phyloP scores from a whole-genome alignment of 1,284 basidiomycete species.

The Trichosporon coremiiforme region DNA sequence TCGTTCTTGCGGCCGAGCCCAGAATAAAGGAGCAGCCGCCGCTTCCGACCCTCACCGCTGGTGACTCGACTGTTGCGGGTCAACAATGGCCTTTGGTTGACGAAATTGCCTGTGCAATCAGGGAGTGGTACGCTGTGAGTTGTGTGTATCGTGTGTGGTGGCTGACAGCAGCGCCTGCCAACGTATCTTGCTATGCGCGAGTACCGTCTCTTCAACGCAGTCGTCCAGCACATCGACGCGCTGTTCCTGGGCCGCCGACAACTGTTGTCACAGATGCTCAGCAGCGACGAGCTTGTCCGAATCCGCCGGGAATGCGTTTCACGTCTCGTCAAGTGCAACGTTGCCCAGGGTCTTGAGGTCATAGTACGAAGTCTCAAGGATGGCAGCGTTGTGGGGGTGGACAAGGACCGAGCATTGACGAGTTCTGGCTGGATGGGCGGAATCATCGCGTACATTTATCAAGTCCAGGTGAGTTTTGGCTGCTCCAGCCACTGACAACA shows the following conservation, averaged over 20 bases:
- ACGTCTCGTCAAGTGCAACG: slow-evolving; percentile 83
- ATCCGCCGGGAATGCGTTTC: slow-evolving; percentile 85
- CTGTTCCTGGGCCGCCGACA: slow-evolving; percentile 87
- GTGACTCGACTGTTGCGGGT: slow-evolving; percentile 84
- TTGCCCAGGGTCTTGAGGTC: slow-evolving; percentile 88
- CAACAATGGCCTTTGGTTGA: slow-evolving; percentile 86
- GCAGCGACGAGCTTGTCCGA: slow-evolving; percentile 79
- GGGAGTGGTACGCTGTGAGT: slow-evolving; percentile 86
- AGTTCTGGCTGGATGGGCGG: slow-evolving; percentile 76
- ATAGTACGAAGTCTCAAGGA: slow-evolving; percentile 92
- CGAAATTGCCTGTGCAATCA: slow-evolving; percentile 92
- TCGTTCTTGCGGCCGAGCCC: slow-evolving; percentile 32
- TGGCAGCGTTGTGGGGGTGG: slow-evolving; percentile 83
- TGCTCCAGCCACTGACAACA: slow-evolving; percentile 21
- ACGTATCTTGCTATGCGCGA: slow-evolving; percentile 84
- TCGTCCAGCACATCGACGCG: slow-evolving; percentile 86
- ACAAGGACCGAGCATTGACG: slow-evolving; percentile 69
- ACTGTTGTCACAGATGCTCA: slow-evolving; percentile 83
- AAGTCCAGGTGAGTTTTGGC: slow-evolving; percentile 59
- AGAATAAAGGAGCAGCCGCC: slow-evolving; percentile 76
- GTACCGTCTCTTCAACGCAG: slow-evolving; percentile 83
- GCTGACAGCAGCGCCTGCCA: slow-evolving; percentile 65
- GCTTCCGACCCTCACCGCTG: slow-evolving; percentile 86
- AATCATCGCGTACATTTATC: slow-evolving; percentile 67
- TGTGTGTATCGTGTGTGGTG: background rate